Base-by-base conservation (phyloP, 2,329 filamentous ascomycete genomes). In the Beauveria bassiana region DNA sequence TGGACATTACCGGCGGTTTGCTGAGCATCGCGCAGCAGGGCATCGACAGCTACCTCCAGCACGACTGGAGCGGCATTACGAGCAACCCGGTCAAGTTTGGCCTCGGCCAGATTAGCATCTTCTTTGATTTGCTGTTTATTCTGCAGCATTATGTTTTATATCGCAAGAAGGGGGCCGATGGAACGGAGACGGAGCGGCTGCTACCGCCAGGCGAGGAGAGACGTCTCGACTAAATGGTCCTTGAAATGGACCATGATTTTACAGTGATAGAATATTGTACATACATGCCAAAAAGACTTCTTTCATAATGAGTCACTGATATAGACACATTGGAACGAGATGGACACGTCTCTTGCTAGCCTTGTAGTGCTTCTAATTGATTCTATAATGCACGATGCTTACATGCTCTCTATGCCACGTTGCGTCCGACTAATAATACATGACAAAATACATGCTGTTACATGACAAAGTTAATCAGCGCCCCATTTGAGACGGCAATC, bases 11-110 rank as follows among this genome's bases (percentile, higher is more conserved):
- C 1, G 95, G 95, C 43, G 92, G 93, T 42, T 71, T 95, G 20
- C 78, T 98, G 55, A 96, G 91, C 63, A 81, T 97, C 58, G 76
- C 83, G 2, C 95, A 99, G 75, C 82, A 96, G 64, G 77, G 87
- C 24, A 86, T 98, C 64, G 95, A 98, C 76, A 92, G 91, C 63
- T 91, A 88, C 62, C 76, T 96, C 43, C 87, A 95, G 73, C 82
- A 82, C 61, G 91, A 96, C 76, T 97, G 93, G 93, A 89, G 87
- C 53, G 95, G 93, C 24, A 81, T 98, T 62, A 92, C 88, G 0
- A 93, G 93, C 1, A 98, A 98, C 72, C 91, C 92, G 0, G 88
- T 95, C 67, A 99, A 98, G 77, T 86, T 98, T 62, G 86, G 87
- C 3, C 80, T 98, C 47, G 89, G 90, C 16, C 93, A 96, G 70